Base-by-base conservation (phyloP, 495 filamentous ascomycete species). In the Sporormia fimetaria region DNA sequence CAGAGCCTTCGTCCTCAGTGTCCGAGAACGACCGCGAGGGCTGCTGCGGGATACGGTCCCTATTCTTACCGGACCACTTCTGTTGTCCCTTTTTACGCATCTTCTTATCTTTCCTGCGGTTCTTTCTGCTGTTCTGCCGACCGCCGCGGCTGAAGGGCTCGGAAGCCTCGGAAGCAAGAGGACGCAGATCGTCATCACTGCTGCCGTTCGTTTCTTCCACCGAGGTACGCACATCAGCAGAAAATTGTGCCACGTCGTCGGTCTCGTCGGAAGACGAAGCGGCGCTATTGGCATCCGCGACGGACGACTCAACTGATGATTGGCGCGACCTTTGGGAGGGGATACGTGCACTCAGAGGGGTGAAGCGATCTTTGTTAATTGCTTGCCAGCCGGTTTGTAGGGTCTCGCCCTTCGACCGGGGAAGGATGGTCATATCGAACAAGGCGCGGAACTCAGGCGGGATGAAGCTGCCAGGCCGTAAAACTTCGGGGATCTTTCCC, bases 371-470 rank as follows among this genome's bases (percentile, higher is more conserved):
- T 32, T 67, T 78, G 37, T 67, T 67, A 0, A 76, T 70, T 20
- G 43, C 46, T 27, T 27, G 25, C 25, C 12, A 7, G 7, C 7
- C 12, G 28, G 23, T 4, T 12, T 68, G 63, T 66, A 2, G 80
- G 81, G 18, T 86, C 59, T 32, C 63, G 55, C 20, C 76, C 70
- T n/a, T 58, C 60, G 1, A 55, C 50, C 26, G 72, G 67, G 4
- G 58, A 46, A 47, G 77, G 71, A 41, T 78, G 71, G 52, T 72
- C 48, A 87, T 56, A 8, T 78, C 69, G 51, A 94, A 94, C 8
- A 93, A 55, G 29, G 71, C 69, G 35, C 82, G 76, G 12, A 87
- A 64, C 6, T 56, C 55, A 0, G 72, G 59, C 1, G 71, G 63
- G 28, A 81, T 67, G 37, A 61, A 59, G 42, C 54, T 65, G 10